Evolutionary conservation across 306 rosid genomes (phyloP), one percentile per base, ranked within the genome.

Genomic region (Vigna nakashimae): DNA sequence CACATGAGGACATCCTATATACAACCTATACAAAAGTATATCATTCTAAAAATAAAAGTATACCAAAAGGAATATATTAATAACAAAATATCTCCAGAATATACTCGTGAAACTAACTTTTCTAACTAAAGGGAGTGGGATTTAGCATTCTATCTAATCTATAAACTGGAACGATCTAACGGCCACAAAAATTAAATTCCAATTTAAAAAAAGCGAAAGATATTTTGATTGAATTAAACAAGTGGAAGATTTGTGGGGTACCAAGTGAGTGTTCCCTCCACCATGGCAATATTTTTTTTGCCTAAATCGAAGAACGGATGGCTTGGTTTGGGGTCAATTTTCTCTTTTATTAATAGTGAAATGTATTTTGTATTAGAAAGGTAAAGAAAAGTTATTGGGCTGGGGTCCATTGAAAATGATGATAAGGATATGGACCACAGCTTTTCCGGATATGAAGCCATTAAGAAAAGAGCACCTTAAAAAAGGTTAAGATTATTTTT

Each of bases 371-470:
- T 66, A 50, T 9, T 59, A 46, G 28, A 69, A 83, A 79, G 34
- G 18, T 20, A 75, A 38, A 70, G 7, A 63, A 79, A 84, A 75
- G 82, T 18, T 36, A 60, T n/a, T 17, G 9, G 7, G 55, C 9
- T 28, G 76, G 87, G 74, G 69, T 84, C 84, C 82, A 75, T 17
- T 60, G 5, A 3, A n/a, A 74, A 76, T 49, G 32, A 71, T 65
- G 79, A 84, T 71, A 65, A 34, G 79, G 76, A 84, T 57, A 76
- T 28, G 76, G 60, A 65, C 72, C 68, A 38, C 28, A 75, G 30
- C 71, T 65, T 75, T 75, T 75, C 28, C 12, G 32, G 34, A 68
- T 69, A 69, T 79, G 67, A 3, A 11, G 57, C 38, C 73, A 50
- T 57, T 45, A 7, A 53, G 56, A 70, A 63, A 55, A 51, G 56